A percentile compares a stretch with the other conserved stretches of the same genome.
Evolutionary conservation across 192 early-diverging fungal species (phyloP).

Genomic region (Podila clonocystis): DNA sequence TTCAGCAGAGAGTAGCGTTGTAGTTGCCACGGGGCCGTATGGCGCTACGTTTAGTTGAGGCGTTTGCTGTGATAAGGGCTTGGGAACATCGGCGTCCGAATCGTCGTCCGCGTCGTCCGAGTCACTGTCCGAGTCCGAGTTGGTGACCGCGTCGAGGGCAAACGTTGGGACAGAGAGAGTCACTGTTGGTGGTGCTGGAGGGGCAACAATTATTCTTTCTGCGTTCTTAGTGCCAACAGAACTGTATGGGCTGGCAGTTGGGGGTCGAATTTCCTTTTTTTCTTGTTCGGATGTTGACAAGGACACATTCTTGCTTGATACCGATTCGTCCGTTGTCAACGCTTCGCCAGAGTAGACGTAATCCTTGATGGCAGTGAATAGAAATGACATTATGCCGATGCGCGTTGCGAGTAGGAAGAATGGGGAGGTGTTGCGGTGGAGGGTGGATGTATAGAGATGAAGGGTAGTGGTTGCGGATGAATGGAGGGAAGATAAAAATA

Average conservation of each 20-base stretch:
- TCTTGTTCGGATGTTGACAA: neutral
- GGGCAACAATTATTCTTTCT: conserved; percentile 30
- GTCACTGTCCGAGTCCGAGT: conserved; percentile 19
- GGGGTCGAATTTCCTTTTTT: neutral
- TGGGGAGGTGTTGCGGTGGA: neutral
- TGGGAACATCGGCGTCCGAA: conserved; percentile 6
- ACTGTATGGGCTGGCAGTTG: conserved; percentile 26
- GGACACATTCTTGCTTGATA: neutral
- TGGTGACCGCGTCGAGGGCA: neutral
- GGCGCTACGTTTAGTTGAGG: neutral
- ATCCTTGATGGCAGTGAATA: conserved; percentile 26
- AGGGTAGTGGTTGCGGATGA: neutral
- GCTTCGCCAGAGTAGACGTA: conserved; percentile 23
- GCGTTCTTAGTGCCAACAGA: neutral
- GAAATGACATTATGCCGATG: conserved; percentile 20
- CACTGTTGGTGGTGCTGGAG: neutral
- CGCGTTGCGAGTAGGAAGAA: neutral
- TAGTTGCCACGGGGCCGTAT: neutral
- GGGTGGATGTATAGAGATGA: neutral
- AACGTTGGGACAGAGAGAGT: conserved; percentile 18
- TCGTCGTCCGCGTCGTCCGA: conserved; percentile 10
- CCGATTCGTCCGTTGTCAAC: neutral
- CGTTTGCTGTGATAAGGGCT: neutral
- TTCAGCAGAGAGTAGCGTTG: neutral
- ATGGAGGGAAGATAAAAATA: no score